Evolutionary conservation across 257 asterid species (phyloP).

Genomic region (Solanum paucissectum): DNA sequence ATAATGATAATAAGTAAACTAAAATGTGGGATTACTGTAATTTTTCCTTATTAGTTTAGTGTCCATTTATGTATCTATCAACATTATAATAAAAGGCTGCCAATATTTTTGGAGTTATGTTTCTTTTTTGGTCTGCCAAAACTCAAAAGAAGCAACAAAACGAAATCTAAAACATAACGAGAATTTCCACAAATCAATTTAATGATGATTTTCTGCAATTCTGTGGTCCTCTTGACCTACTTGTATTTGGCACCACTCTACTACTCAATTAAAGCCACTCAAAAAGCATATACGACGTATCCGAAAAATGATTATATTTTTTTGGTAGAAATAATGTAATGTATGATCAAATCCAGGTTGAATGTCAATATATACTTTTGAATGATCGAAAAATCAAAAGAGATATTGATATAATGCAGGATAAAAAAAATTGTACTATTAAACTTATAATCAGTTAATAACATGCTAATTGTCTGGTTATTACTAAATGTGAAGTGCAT

Average conservation of each 20-base stretch:
- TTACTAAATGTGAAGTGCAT: not conserved
- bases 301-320: too few species aligned
- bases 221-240: not conserved
- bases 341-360: not conserved
- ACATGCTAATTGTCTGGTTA: too few species aligned
- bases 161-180: not conserved
- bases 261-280: not conserved
- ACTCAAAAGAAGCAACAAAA: not conserved
- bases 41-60: not conserved
- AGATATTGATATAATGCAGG: not conserved
- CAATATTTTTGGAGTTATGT: not conserved
- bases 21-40: too few species aligned
- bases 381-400: not conserved
- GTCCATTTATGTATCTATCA: not conserved
- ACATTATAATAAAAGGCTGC: not conserved
- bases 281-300: not conserved
- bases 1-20: too few species aligned
- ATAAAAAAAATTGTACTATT: not conserved
- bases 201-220: not conserved
- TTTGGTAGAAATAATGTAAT: not conserved
- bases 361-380: not conserved
- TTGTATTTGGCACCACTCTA: not conserved
- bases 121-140: not conserved
- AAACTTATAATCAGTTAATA: not conserved
- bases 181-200: not conserved